phyloP scores from a whole-genome alignment of 129 eudicot genomes.

The Lactuca saligna region DNA sequence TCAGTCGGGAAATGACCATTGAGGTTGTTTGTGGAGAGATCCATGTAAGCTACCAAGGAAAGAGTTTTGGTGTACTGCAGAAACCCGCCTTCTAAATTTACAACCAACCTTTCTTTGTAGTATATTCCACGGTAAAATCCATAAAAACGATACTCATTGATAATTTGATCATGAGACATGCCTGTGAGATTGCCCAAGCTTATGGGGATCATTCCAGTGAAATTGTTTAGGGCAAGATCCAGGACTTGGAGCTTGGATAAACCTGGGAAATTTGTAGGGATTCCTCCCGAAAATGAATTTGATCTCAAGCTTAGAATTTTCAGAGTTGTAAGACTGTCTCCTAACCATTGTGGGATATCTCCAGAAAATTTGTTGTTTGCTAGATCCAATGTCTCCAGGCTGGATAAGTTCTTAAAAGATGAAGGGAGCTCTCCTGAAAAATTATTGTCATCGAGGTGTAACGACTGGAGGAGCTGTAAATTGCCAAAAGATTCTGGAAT shows the following conservation, averaged over 20 bases:
- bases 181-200: conserved; percentile 38
- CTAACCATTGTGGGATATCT: conserved; percentile 38
- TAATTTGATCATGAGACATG: conserved; percentile 33
- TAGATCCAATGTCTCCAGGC: conserved; percentile 46
- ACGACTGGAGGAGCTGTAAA: conserved; percentile 35
- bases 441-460: conserved; percentile 43
- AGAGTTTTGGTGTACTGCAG: conserved; percentile 49
- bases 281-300: conserved; percentile 37
- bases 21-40: conserved; percentile 44
- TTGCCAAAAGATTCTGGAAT: conserved; percentile 46
- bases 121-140: conserved; percentile 44
- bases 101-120: conserved; percentile 44
- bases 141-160: conserved; percentile 32
- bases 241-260: conserved; percentile 46
- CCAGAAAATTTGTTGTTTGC: conserved; percentile 39
- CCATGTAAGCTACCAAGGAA: conserved; percentile 46
- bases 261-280: conserved; percentile 24
- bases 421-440: conserved; percentile 39
- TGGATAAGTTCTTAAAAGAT: conserved; percentile 38
- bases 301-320: conserved; percentile 43
- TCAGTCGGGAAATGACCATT: conserved; percentile 43
- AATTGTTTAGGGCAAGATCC: conserved; percentile 46
- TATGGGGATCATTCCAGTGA: conserved; percentile 38
- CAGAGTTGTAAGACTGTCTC: conserved; percentile 31
- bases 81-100: conserved; percentile 31